Conservation (phyloP, 148 eudicot genomes). For the Polygonum maritimum region DNA sequence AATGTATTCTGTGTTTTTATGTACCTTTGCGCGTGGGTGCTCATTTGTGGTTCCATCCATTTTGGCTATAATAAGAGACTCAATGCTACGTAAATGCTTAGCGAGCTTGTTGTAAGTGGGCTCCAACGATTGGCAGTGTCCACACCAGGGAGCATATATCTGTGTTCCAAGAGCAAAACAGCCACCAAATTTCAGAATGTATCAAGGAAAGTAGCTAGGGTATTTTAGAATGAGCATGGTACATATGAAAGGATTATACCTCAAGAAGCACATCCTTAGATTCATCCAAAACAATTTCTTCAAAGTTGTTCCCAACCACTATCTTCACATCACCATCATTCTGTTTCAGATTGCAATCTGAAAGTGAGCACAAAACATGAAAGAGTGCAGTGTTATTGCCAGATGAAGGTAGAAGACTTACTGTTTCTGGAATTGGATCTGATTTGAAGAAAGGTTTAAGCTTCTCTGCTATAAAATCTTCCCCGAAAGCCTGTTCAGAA, state of each 20-base stretch:
- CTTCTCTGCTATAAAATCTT: slow-evolving; percentile 64
- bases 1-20: neutral
- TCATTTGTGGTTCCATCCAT: slow-evolving; percentile 99
- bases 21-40: slow-evolving; percentile 86
- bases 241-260: slow-evolving; percentile 27
- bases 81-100: slow-evolving; percentile 59
- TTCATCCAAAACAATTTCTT: slow-evolving; percentile 86
- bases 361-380: slow-evolving; percentile 8
- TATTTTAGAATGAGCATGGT: neutral
- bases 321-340: slow-evolving; percentile 86
- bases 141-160: slow-evolving; percentile 97
- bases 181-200: neutral
- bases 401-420: slow-evolving; percentile 26
- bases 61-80: slow-evolving; percentile 78
- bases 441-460: slow-evolving; percentile 86
- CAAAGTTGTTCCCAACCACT: slow-evolving; percentile 87
- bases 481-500: slow-evolving; percentile 50
- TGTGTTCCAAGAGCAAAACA: slow-evolving; percentile 15
- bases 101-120: slow-evolving; percentile 90
- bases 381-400: neutral
- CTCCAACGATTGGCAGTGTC: slow-evolving; percentile 87
- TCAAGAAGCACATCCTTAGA: slow-evolving; percentile 94
- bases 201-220: neutral
- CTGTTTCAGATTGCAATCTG: slow-evolving; percentile 25
- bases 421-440: slow-evolving; percentile 81